Conservation (phyloP, 176 grass and related monocot genomes). For the Carex cristatella region DNA sequence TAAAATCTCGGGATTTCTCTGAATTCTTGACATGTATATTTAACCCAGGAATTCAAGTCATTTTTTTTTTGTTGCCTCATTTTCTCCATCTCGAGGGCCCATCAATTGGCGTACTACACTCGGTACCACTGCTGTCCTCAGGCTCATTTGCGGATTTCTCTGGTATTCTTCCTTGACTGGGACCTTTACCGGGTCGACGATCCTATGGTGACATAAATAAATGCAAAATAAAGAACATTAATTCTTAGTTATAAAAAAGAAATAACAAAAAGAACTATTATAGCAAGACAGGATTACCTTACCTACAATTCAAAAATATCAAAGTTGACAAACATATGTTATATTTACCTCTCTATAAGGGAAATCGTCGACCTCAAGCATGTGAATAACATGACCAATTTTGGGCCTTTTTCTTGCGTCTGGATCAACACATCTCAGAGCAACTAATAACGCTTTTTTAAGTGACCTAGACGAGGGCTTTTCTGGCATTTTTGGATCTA, state of each 20-base stretch:
- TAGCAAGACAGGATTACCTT: not conserved
- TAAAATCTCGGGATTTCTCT: not conserved
- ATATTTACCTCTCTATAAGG: conserved; percentile 87
- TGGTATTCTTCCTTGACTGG: conserved; percentile 34
- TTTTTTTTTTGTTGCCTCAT: conserved; percentile 6
- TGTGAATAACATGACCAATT: conserved; percentile 96
- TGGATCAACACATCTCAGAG: conserved; percentile 87
- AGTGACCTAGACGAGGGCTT: conserved; percentile 76
- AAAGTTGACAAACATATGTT: not conserved
- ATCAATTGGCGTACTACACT: conserved; percentile 29
- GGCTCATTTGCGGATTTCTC: conserved; percentile 40
- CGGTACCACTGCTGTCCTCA: conserved; percentile 45
- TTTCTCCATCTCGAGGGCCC: conserved; percentile 56
- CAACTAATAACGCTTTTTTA: conserved; percentile 87
- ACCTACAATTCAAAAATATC: not conserved
- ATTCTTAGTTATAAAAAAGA: not conserved
- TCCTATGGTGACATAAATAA: conserved; percentile 33
- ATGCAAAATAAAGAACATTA: not conserved
- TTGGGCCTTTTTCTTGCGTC: conserved; percentile 95
- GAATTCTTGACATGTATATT: conserved; percentile 16
- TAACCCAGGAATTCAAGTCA: conserved; percentile 3
- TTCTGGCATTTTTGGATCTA: conserved; percentile 91
- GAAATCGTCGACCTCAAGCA: conserved; percentile 98
- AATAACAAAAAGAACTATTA: not conserved
- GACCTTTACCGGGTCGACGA: conserved; percentile 48